Conservation (phyloP, 2,329 filamentous ascomycete genomes). For the Aspergillus calidoustus region DNA sequence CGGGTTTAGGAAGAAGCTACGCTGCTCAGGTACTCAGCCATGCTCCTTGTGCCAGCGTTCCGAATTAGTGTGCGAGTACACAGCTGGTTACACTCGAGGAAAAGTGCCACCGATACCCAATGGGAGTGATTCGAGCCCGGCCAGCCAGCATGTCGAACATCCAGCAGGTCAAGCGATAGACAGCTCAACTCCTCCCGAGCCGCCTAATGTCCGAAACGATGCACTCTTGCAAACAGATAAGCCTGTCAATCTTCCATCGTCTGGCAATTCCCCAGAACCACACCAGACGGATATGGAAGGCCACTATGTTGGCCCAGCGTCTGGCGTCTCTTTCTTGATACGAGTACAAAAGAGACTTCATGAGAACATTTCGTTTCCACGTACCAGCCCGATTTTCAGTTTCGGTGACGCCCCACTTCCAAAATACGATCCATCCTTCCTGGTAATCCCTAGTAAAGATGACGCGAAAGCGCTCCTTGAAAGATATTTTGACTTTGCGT, state of each 20-base stretch:
- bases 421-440: conserved; percentile 20
- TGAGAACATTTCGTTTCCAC: conserved; percentile 17
- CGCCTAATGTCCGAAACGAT: background rate
- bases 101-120: conserved; percentile 18
- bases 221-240: conserved; percentile 2
- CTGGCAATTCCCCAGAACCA: conserved; percentile 21
- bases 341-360: conserved; percentile 22
- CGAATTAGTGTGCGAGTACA: conserved; percentile 17
- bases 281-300: conserved; percentile 25
- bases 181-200: background rate
- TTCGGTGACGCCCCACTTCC: conserved; percentile 23
- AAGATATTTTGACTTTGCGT: conserved; percentile 28
- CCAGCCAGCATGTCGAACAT: background rate
- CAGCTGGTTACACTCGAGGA: conserved; percentile 21
- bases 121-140: background rate
- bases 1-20: conserved; percentile 19
- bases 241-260: conserved; percentile 1
- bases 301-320: conserved; percentile 24
- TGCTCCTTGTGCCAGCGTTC: conserved; percentile 19
- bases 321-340: conserved; percentile 23
- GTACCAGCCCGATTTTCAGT: conserved; percentile 22
- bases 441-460: conserved; percentile 17
- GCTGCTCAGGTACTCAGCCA: conserved; percentile 22
- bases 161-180: background rate
- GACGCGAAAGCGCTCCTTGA: conserved; percentile 18